phyloP scores from a whole-genome alignment of 1,284 basidiomycete genomes.

The Laetiporus sulphureus region DNA sequence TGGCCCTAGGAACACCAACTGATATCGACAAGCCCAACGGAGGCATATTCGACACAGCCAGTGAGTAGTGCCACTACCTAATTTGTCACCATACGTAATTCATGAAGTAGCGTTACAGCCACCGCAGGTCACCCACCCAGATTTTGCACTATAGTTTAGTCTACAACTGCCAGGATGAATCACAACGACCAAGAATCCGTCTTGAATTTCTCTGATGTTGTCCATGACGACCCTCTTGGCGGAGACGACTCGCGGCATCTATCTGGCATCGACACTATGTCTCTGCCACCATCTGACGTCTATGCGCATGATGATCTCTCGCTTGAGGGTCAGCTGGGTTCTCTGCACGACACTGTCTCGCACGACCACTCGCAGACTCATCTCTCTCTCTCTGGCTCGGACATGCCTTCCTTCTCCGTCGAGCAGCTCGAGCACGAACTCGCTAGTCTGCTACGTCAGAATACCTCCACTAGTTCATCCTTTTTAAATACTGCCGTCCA shows the following conservation, averaged over 20 bases:
- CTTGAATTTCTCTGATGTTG: constrained; percentile 71
- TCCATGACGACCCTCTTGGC: constrained; percentile 60
- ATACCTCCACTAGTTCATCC: constrained; percentile 54
- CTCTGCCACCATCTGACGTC: constrained; percentile 18
- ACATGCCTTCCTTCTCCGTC: constrained; percentile 42
- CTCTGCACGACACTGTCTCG: constrained; percentile 19
- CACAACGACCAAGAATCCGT: constrained; percentile 45
- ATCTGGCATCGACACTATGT: constrained; percentile 6
- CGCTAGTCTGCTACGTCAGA: constrained; percentile 61
- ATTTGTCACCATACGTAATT: too few relatives aligned
- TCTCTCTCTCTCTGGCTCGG: constrained; percentile 19
- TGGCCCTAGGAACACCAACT: too few relatives aligned
- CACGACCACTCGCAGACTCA: constrained; percentile 6
- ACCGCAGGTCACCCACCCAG: too few relatives aligned
- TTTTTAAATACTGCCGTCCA: constrained; percentile 55
- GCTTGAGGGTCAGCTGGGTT: constrained; percentile 22
- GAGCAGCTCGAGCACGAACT: constrained; percentile 73
- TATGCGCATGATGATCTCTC: constrained; percentile 16
- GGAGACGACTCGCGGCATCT: constrained; percentile 32
- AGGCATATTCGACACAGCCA: too few relatives aligned
- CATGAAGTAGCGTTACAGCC: too few relatives aligned
- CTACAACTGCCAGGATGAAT: constrained; percentile 47
- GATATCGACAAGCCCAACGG: too few relatives aligned
- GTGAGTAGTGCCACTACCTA: too few relatives aligned
- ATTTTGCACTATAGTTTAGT: too few relatives aligned